phyloP scores from a whole-genome alignment of 129 eudicot species.

The Centaurea solstitialis region DNA sequence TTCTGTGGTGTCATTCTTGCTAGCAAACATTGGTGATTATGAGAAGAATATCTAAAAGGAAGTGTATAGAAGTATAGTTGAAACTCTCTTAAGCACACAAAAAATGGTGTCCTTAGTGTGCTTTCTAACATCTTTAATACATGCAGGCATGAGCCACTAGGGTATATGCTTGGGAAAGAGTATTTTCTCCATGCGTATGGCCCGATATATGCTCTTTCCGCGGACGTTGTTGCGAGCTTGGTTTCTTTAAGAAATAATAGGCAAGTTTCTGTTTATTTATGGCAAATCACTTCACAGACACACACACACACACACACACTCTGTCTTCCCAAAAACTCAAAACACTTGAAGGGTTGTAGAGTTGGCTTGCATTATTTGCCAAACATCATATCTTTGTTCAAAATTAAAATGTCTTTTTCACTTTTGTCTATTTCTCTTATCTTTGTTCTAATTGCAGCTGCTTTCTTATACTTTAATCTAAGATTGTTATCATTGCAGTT shows the following conservation, averaged over 20 bases:
- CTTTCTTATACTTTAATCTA: neutral
- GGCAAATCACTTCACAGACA: neutral
- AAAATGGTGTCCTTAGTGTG: too few species aligned
- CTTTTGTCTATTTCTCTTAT: too few species aligned
- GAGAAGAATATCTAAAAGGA: too few species aligned
- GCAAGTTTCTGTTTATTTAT: conserved; percentile 33
- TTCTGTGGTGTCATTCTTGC: too few species aligned
- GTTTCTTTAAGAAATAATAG: conserved; percentile 84
- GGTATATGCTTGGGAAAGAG: conserved; percentile 81
- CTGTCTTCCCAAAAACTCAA: neutral
- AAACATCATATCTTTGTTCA: too few species aligned
- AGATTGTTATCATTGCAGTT: conserved; percentile 46
- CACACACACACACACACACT: too few species aligned
- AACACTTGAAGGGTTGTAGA: neutral
- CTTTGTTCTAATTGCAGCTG: too few species aligned
- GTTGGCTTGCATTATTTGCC: neutral
- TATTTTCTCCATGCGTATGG: conserved; percentile 99
- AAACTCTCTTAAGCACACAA: too few species aligned
- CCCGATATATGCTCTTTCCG: conserved; percentile 93
- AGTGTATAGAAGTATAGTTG: too few species aligned
- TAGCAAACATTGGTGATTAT: too few species aligned
- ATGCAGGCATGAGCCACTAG: conserved; percentile 87
- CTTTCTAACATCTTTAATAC: neutral
- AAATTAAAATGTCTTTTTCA: too few species aligned
- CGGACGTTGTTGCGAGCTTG: conserved; percentile 83